A percentile compares a stretch with the other conserved stretches of the same genome.
Evolutionary conservation across 805 yeast genomes (phyloP).

Genomic region (Priceomyces melissophilus): DNA sequence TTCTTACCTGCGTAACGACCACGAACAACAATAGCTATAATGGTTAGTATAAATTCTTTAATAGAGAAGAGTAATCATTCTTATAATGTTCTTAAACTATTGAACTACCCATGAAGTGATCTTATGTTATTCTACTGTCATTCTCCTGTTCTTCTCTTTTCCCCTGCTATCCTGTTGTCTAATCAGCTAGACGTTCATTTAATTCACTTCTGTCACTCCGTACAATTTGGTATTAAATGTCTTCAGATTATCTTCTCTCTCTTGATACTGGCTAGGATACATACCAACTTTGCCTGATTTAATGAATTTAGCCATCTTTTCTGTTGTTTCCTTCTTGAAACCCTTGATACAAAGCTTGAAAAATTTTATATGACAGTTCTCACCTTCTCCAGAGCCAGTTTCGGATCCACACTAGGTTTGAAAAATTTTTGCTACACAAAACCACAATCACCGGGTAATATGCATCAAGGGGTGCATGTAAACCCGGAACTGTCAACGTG

Average conservation of each 20-base stretch:
- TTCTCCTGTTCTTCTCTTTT: too few relatives aligned
- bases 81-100: too few relatives aligned
- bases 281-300: constrained; percentile 99
- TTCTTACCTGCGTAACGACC: constrained; percentile 99
- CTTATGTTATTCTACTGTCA: too few relatives aligned
- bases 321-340: constrained; percentile 16
- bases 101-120: too few relatives aligned
- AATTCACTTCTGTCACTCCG: too few relatives aligned
- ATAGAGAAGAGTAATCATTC: too few relatives aligned
- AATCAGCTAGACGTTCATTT: too few relatives aligned
- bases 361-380: constrained; percentile 1
- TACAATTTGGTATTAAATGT: too few relatives aligned
- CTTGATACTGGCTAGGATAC: constrained; percentile 32
- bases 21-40: constrained; percentile 93
- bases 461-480: background rate
- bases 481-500: too few relatives aligned
- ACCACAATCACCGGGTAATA: constrained; percentile 7
- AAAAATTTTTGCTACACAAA: constrained; percentile 9
- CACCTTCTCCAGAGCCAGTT: too few relatives aligned
- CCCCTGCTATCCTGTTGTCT: too few relatives aligned
- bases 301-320: constrained; percentile 94
- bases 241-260: background rate
- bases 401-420: background rate
- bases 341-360: constrained; percentile 3
- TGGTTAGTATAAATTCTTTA: constrained; percentile 32